Percentiles rank a stretch among this genome's conserved stretches.
Conservation (phyloP, 768 basidiomycete species). For the Russula earlei region DNA sequence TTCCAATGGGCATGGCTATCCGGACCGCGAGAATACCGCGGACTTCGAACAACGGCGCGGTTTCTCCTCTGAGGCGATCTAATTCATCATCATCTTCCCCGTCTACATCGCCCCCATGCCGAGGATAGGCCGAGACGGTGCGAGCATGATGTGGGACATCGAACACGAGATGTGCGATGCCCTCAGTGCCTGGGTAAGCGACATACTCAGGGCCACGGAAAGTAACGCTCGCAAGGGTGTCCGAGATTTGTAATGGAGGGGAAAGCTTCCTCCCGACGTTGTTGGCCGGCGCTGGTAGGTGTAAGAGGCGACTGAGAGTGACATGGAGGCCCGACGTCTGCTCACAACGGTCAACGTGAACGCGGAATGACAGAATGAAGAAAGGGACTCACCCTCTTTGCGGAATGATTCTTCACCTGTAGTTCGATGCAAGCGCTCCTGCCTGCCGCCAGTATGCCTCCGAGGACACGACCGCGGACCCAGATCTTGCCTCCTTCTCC, state of each 20-base stretch:
- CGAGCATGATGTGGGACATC: slow-evolving; percentile 63
- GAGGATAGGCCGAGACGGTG: slow-evolving; percentile 52
- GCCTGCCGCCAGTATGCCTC: slow-evolving; percentile 55
- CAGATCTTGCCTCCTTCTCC: slow-evolving; percentile 76
- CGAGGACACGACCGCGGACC: slow-evolving; percentile 59
- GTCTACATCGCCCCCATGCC: slow-evolving; percentile 43
- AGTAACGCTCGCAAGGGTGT: slow-evolving; percentile 56
- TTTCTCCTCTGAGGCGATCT: not conserved
- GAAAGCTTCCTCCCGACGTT: slow-evolving; percentile 28
- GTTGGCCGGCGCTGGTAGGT: slow-evolving; percentile 34
- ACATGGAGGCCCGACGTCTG: slow-evolving; percentile 64
- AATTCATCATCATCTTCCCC: slow-evolving; percentile 32
- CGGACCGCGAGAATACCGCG: slow-evolving; percentile 51
- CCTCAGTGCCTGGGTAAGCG: slow-evolving; percentile 64
- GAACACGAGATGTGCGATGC: slow-evolving; percentile 70
- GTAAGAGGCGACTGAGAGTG: slow-evolving; percentile 49
- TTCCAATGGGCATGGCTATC: slow-evolving; percentile 65
- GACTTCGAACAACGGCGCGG: slow-evolving; percentile 52
- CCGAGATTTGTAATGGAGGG: slow-evolving; percentile 53
- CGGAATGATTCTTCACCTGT: slow-evolving; percentile 74
- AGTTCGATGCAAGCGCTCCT: slow-evolving; percentile 64
- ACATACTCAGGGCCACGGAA: slow-evolving; percentile 71
- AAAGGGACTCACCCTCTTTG: slow-evolving; percentile 50
- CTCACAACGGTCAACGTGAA: not conserved
- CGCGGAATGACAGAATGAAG: not conserved